These are phyloP conservation scores for Mycena metata DNA, from an alignment of 768 basidiomycete species.

Conservation along the genomic window DNA sequence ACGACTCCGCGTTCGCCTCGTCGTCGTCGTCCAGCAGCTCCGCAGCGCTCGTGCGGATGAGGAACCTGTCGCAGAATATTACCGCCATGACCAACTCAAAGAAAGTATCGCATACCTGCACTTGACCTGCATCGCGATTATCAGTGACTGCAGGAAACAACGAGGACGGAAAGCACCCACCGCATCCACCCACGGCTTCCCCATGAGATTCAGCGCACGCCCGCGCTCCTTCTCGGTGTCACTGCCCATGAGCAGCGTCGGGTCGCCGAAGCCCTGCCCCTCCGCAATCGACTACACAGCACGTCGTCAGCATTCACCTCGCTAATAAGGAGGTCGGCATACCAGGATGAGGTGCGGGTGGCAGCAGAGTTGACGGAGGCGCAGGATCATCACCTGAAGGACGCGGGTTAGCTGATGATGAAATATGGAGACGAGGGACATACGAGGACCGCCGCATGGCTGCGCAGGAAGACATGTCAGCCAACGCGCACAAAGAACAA, in stretches of 20 bases:
- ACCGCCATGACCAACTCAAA: background rate
- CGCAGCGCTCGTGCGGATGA: slow-evolving; percentile 60
- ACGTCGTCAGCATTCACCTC: background rate
- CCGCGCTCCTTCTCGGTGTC: slow-evolving; percentile 69
- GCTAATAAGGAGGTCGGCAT: slow-evolving; percentile 38
- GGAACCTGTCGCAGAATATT: slow-evolving; percentile 50
- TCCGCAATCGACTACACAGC: slow-evolving; percentile 53
- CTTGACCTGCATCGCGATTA: slow-evolving; percentile 52
- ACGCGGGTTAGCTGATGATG: background rate
- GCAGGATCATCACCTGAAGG: slow-evolving; percentile 76
- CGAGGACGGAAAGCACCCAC: slow-evolving; percentile 41
- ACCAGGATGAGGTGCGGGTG: slow-evolving; percentile 81
- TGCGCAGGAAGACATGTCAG: slow-evolving; percentile 37
- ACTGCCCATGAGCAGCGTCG: slow-evolving; percentile 60
- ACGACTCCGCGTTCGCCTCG: slow-evolving; percentile 58
- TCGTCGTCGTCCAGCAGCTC: slow-evolving; percentile 62
- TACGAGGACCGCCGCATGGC: slow-evolving; percentile 64
- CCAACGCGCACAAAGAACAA: background rate
- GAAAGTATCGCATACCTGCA: slow-evolving; percentile 39
- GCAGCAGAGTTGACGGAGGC: slow-evolving; percentile 79
- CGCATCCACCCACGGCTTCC: slow-evolving; percentile 55
- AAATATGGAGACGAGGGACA: slow-evolving; percentile 13
- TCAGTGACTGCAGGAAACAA: background rate
- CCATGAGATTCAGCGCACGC: slow-evolving; percentile 66
- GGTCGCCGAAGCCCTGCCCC: slow-evolving; percentile 61